Base-by-base conservation (phyloP, 208 protist genomes). In the Leishmania mexicana region DNA sequence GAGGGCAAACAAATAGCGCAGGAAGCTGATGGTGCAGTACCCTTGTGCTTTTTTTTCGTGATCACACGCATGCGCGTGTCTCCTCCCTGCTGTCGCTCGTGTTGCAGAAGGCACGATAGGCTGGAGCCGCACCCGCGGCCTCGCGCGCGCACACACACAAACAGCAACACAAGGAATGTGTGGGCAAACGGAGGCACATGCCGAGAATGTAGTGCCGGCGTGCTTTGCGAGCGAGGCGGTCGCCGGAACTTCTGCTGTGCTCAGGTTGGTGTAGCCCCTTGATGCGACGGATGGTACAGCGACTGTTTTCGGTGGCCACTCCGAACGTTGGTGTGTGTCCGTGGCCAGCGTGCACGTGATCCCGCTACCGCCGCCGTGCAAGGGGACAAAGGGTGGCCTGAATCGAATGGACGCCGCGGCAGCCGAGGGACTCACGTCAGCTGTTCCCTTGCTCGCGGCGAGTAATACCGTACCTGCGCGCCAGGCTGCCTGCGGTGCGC, bases 181-280 rank as follows among this genome's bases (percentile, higher is more conserved):
- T 74, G 49, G 38, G 17, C 1, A 53, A 2, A 64, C 19, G 19
- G 6, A 47, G 17, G 19, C 67, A 1, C 79, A 58, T 17, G 47
- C n/a, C 7, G 76, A 77, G n/a, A 49, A 62, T 51, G 47, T 81
- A 1, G 76, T 78, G 47, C 71, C 28, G 21, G 71, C 78, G 60
- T 54, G 31, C 15, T 84, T 72, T 71, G 17, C 62, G 28, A 73
- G 75, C 49, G 57, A 42, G 8, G 68, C 70, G 58, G 6, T 31
- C 51, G 57, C 49, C 3, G 54, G 42, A 35, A 11, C 49, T 21
- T 60, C 35, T 42, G 64, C 71, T 2, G 60, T 78, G 3, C 21
- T 81, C 35, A 47, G 81, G 81, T 70, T 78, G 19, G 67, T 81
- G 54, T 58, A 78, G 60, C 40, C 54, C 21, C 38, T 74, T 35